These are phyloP conservation scores for Epichloe brachyelytri DNA, from an alignment of 2,329 filamentous ascomycete genomes.

Conservation along the genomic window DNA sequence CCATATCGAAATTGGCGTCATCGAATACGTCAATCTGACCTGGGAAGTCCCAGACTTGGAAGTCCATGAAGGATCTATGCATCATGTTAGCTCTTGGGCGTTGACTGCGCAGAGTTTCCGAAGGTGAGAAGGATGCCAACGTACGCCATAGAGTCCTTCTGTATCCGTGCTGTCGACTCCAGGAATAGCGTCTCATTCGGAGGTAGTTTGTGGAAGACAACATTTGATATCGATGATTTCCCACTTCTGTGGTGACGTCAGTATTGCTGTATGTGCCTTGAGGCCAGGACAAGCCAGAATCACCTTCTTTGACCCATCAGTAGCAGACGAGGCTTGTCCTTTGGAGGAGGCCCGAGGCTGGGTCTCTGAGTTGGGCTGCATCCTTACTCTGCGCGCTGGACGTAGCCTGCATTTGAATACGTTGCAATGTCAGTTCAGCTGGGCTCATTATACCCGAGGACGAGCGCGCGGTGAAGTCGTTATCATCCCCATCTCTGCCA, in stretches of 20 bases:
- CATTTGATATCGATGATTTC: conserved; percentile 95
- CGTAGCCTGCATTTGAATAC: conserved; percentile 48
- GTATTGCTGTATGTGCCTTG: background rate
- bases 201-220: conserved; percentile 97
- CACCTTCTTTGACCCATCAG: conserved; percentile 95
- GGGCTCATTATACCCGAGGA: conserved; percentile 32
- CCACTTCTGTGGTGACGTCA: conserved; percentile 54
- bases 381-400: conserved; percentile 37
- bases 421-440: conserved; percentile 50
- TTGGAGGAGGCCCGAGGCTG: conserved; percentile 33
- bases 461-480: conserved; percentile 17
- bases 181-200: conserved; percentile 92
- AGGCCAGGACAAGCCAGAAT: conserved; percentile 11
- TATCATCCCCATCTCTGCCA: conserved; percentile 12
- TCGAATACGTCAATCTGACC: conserved; percentile 85
- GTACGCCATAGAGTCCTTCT: conserved; percentile 91
- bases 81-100: conserved; percentile 2
- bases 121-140: conserved; percentile 20
- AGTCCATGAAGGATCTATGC: conserved; percentile 90
- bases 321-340: conserved; percentile 70
- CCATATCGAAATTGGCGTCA: conserved; percentile 78
- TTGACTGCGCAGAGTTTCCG: conserved; percentile 9
- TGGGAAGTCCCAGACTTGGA: conserved; percentile 96
- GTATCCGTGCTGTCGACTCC: conserved; percentile 86
- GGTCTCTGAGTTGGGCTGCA: conserved; percentile 31